Percentiles rank a stretch among this genome's conserved stretches.
Evolutionary conservation across 495 filamentous ascomycete genomes (phyloP).

Genomic region (Lindgomyces ingoldianus): DNA sequence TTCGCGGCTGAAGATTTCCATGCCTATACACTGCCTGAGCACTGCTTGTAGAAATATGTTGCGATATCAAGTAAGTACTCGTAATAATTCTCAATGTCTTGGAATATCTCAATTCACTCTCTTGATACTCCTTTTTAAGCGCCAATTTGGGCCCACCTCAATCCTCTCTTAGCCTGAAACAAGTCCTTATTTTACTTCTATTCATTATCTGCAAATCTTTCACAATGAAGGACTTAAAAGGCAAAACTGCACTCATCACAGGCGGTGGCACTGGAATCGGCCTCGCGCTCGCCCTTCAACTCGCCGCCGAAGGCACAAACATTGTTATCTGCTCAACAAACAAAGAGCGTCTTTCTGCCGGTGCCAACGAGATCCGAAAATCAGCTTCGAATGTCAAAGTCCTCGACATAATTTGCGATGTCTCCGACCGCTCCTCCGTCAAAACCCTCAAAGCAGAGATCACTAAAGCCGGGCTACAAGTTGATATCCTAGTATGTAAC

Average conservation of each 20-base stretch:
- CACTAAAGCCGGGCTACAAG: conserved; percentile 14
- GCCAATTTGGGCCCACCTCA: too few species aligned
- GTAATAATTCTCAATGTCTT: background rate
- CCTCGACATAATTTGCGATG: conserved; percentile 25
- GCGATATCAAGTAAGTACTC: background rate
- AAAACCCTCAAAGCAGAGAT: conserved; percentile 19
- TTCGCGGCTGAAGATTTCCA: conserved; percentile 18
- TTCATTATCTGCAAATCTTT: too few species aligned
- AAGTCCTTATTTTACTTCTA: too few species aligned
- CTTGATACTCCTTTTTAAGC: too few species aligned
- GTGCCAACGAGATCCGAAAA: conserved; percentile 15
- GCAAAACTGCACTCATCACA: conserved; percentile 28
- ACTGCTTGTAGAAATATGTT: background rate
- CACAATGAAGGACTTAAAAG: conserved; percentile 27
- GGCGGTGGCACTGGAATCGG: conserved; percentile 32
- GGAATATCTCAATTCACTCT: background rate
- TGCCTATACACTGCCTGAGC: conserved; percentile 9
- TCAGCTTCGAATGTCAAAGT: conserved; percentile 20
- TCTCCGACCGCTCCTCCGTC: conserved; percentile 17
- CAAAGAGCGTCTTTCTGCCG: conserved; percentile 14
- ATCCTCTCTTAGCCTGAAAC: too few species aligned
- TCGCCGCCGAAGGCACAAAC: conserved; percentile 21
- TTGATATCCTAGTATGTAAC: conserved; percentile 27
- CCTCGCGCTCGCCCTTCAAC: conserved; percentile 20
- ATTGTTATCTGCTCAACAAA: conserved; percentile 23